These are phyloP conservation scores for Leccinellum albellum DNA, from an alignment of 768 basidiomycete species.

Conservation along the genomic window DNA sequence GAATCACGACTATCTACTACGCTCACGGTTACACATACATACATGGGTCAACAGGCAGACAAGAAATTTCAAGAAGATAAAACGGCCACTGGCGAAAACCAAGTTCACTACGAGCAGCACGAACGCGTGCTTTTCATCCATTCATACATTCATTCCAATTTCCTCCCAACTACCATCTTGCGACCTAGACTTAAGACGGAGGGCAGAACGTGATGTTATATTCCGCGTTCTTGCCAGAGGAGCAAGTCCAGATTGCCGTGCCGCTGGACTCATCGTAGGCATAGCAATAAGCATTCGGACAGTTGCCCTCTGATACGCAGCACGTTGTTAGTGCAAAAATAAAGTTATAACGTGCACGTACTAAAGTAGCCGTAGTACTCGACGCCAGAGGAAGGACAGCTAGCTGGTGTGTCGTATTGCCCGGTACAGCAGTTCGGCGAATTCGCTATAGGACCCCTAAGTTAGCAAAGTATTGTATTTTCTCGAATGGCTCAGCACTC, in stretches of 20 bases:
- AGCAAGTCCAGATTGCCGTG: slow-evolving; percentile 45
- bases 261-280: slow-evolving; percentile 48
- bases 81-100: no score
- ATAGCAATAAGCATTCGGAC: slow-evolving; percentile 48
- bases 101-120: no score
- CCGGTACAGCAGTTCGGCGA: slow-evolving; percentile 68
- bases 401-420: slow-evolving; percentile 43
- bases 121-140: no score
- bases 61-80: no score
- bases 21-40: no score
- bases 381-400: slow-evolving; percentile 51
- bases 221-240: slow-evolving; percentile 31
- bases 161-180: no score
- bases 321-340: no score
- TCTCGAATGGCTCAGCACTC: no score
- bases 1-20: no score
- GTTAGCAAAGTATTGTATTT: slow-evolving; percentile 12
- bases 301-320: slow-evolving; percentile 34
- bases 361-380: slow-evolving; percentile 46
- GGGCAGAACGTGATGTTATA: slow-evolving; percentile 50
- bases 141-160: no score
- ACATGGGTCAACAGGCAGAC: no score
- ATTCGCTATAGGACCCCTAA: slow-evolving; percentile 36
- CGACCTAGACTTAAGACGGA: slow-evolving; percentile 4
- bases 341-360: slow-evolving; percentile 14